Base-by-base conservation (phyloP, 1,139 yeast genomes). In the Blastobotrys arbuscula region DNA sequence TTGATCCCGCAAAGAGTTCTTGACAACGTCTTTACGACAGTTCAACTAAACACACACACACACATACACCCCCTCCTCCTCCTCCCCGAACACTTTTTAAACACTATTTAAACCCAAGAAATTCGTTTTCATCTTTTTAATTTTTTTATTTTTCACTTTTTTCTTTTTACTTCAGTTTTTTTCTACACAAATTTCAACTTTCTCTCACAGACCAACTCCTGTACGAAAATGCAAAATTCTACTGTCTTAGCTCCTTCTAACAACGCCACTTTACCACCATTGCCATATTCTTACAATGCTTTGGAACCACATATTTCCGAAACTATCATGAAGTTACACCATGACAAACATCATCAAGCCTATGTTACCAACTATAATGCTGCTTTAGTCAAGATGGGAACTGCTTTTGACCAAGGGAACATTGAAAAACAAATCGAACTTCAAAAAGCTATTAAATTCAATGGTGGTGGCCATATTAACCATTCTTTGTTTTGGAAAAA, bases 391-490 rank as follows among this genome's bases (percentile, higher is more conserved):
- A 84, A 85, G 67, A 76, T 79, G 47, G 78, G 78, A 36, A 87
- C 79, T 60, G 88, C 95, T 47, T 69, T 77, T 59, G 71, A 73
- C 45, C 74, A 75, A 53, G 80, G 84, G 51, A 86, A 84, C 56
- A 74, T 80, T 64, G 79, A 81, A 63, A 72, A 82, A 49, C 75
- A 85, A 59, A 82, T 80, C 61, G 69, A 69, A 47, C 75, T 87
- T 62, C 88, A 86, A 68, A 84, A 85, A 61, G 76, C 77, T 61
- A 81, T 89, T 72, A 86, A 84, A 66, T 89, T 89, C 79, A 90
- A 88, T 67, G 95, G 95, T 56, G 97, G 97, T 66, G 97, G 97
- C 24, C 86, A 77, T 75, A 74, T 82, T 61, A 87, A 87, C 78
- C 96, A 87, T 67, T 74, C 81, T 55, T 72, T 86, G 60, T 87